Conservation (phyloP, 2,329 filamentous ascomycete genomes). For the Aspergillus ochraceus region DNA sequence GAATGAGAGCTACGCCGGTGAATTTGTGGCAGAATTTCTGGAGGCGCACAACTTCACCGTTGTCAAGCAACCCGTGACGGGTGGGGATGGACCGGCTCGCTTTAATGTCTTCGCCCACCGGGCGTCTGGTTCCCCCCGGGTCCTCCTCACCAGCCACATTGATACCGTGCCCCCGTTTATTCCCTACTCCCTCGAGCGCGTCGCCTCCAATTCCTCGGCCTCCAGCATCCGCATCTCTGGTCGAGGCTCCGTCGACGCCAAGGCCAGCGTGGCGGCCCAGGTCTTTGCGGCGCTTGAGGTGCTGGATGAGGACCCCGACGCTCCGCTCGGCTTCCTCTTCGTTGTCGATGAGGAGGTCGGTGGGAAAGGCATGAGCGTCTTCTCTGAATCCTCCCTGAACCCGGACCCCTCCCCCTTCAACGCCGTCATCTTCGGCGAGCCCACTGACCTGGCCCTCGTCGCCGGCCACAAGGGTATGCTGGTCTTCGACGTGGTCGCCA, state of each 20-base stretch:
- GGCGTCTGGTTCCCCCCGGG: slow-evolving; percentile 27
- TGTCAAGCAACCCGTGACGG: slow-evolving; percentile 52
- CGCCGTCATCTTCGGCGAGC: slow-evolving; percentile 87
- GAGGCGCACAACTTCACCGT: slow-evolving; percentile 60
- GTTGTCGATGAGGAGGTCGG: slow-evolving; percentile 79
- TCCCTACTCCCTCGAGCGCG: slow-evolving; percentile 48
- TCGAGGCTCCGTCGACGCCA: slow-evolving; percentile 49
- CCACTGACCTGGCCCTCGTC: slow-evolving; percentile 83
- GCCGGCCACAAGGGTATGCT: slow-evolving; percentile 89
- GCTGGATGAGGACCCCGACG: slow-evolving; percentile 37
- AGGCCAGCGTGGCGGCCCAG: slow-evolving; percentile 47
- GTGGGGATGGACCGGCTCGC: slow-evolving; percentile 41
- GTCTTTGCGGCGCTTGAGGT: slow-evolving; percentile 48
- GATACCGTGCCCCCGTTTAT: slow-evolving; percentile 63
- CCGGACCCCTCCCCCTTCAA: slow-evolving; percentile 52
- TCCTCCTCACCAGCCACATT: slow-evolving; percentile 69
- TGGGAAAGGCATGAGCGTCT: slow-evolving; percentile 75
- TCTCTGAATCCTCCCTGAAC: slow-evolving; percentile 50
- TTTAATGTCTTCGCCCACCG: slow-evolving; percentile 76
- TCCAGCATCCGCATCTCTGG: slow-evolving; percentile 42
- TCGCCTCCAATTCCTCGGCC: slow-evolving; percentile 27
- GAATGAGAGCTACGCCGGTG: slow-evolving; percentile 67
- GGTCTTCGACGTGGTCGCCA: slow-evolving; percentile 65
- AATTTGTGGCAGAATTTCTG: slow-evolving; percentile 69
- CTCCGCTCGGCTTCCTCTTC: slow-evolving; percentile 55